Conservation (phyloP, 73 alveolate species). For the Paramecium tetraurelia region DNA sequence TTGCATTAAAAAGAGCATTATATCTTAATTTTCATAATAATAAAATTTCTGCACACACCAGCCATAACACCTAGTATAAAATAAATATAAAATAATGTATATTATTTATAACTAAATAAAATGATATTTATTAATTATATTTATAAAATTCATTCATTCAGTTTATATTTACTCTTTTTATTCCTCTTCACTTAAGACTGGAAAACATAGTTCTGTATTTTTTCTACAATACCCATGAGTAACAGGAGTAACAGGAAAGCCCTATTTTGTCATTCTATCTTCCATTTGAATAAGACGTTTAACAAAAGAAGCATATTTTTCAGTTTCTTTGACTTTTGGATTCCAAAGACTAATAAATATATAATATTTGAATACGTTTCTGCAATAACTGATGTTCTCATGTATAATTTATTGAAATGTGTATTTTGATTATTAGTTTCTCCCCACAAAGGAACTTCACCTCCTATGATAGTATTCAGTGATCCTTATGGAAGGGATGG, state of each 20-base stretch:
- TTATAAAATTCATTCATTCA: not conserved
- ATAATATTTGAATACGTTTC: not conserved
- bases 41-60: not conserved
- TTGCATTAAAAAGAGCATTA: not conserved
- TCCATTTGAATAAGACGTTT: not conserved
- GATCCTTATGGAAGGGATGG: not conserved
- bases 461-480: slow-evolving; percentile 14
- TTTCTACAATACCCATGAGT: not conserved
- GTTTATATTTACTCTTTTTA: not conserved
- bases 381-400: slow-evolving; percentile 28
- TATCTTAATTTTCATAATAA: not conserved
- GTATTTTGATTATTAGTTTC: slow-evolving; percentile 45
- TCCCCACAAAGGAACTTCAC: slow-evolving; percentile 45
- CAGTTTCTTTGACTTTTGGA: not conserved
- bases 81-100: not conserved
- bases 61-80: not conserved
- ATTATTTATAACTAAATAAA: not conserved
- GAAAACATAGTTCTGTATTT: not conserved
- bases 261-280: not conserved
- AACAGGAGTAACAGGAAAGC: not conserved
- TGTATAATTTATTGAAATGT: not conserved
- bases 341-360: not conserved
- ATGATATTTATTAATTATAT: not conserved
- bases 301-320: not conserved
- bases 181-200: not conserved